A percentile compares a stretch with the other conserved stretches of the same genome.
phyloP scores from a whole-genome alignment of 768 basidiomycete species.

The Cystofilobasidium capitatum region DNA sequence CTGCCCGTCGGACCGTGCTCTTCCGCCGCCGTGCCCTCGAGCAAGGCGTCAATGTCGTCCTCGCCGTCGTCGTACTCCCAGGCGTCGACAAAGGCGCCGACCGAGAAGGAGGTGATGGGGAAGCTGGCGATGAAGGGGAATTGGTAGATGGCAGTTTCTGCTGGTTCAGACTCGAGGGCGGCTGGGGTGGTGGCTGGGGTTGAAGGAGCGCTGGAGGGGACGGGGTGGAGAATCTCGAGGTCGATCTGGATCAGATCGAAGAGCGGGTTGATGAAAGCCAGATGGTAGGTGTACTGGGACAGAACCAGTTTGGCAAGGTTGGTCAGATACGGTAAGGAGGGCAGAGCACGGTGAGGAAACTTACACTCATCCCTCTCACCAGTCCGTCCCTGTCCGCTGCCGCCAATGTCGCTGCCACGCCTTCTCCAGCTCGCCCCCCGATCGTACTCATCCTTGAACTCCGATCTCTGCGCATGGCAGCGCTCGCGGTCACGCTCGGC shows the following conservation, averaged over 20 bases:
- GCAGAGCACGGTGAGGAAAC: neutral
- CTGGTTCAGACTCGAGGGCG: neutral
- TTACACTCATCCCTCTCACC: conserved; percentile 1
- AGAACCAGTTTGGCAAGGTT: neutral
- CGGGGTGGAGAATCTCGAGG: conserved; percentile 52
- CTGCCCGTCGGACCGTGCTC: conserved; percentile 41
- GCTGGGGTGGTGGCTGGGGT: no score
- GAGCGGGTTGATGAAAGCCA: conserved; percentile 85
- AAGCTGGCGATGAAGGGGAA: conserved; percentile 72
- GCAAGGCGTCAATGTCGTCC: conserved; percentile 42
- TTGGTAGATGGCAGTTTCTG: conserved; percentile 38
- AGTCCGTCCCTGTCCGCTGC: conserved; percentile 2
- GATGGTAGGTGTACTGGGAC: conserved; percentile 62
- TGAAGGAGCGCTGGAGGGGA: conserved; percentile 47
- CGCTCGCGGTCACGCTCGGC: conserved; percentile 19
- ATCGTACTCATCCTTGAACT: conserved; percentile 1
- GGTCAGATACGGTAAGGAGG: neutral
- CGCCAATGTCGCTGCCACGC: neutral
- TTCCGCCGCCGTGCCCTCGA: conserved; percentile 44
- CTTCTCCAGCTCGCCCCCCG: conserved; percentile 27
- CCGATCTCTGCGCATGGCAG: conserved; percentile 12
- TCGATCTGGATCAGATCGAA: conserved; percentile 91
- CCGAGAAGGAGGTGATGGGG: conserved; percentile 64
- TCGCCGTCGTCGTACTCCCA: conserved; percentile 80
- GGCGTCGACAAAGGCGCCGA: conserved; percentile 86